Evolutionary conservation across 495 filamentous ascomycete species (phyloP).

Genomic region (Hapsidospora chrysogenum): DNA sequence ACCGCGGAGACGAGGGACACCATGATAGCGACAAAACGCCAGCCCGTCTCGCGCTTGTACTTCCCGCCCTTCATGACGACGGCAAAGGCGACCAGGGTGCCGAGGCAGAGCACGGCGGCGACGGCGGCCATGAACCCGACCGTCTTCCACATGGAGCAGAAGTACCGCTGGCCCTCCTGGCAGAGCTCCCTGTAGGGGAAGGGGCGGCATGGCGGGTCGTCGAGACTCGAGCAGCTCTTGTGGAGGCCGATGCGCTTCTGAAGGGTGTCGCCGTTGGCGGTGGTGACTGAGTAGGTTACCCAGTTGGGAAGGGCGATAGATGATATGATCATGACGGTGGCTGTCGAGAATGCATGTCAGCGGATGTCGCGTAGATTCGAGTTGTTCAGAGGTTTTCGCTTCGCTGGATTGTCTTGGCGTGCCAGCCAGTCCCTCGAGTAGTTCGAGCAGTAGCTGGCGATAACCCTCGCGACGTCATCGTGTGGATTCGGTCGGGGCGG

Average conservation of each 20-base stretch:
- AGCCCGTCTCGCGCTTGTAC: conserved; percentile 55
- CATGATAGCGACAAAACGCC: conserved; percentile 53
- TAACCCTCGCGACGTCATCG: background rate
- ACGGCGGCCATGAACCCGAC: conserved; percentile 79
- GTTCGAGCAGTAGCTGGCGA: background rate
- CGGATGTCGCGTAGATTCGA: background rate
- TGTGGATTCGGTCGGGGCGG: too few relatives aligned
- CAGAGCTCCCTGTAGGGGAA: conserved; percentile 50
- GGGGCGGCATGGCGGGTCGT: conserved; percentile 17
- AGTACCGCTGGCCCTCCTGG: conserved; percentile 51
- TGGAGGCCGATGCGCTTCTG: conserved; percentile 66
- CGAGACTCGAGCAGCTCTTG: conserved; percentile 46
- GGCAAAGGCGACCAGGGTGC: conserved; percentile 55
- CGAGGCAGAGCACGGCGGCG: conserved; percentile 57
- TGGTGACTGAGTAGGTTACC: conserved; percentile 54
- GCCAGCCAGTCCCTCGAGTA: too few relatives aligned
- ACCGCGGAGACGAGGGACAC: conserved; percentile 42
- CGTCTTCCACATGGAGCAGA: conserved; percentile 84
- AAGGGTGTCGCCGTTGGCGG: conserved; percentile 32
- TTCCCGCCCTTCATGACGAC: conserved; percentile 64
- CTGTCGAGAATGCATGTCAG: too few relatives aligned
- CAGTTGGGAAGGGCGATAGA: conserved; percentile 63
- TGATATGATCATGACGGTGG: conserved; percentile 58
- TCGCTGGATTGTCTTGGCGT: background rate
- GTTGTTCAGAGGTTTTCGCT: background rate